Base-by-base conservation (phyloP, 441 rosid genomes). In the Erysimum cheiri region DNA sequence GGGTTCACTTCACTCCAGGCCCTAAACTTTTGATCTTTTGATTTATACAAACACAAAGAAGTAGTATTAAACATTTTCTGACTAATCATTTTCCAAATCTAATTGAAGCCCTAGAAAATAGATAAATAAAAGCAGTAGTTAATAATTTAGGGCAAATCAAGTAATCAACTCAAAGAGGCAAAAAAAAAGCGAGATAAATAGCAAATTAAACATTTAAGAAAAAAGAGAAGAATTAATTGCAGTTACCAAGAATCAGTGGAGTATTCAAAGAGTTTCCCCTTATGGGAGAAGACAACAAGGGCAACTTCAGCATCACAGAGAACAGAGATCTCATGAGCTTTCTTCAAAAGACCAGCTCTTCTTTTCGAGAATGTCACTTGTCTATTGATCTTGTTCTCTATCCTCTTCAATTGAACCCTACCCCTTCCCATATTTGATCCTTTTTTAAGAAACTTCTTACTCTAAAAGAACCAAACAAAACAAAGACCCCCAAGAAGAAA, bases 301-400 rank as follows among this genome's bases (percentile, higher is more conserved):
- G 82, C 86, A 74, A 83, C 84, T 63, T 83, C 86, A 60, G 82
- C 84, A 69, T 83, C 86, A 47, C 86, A 83, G 8, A 83, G 70
- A 48, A 85, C 86, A 47, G 90, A 85, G 80, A 86, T 82, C 85
- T 86, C 90, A 64, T 84, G 86, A 52, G 90, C 90, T 80, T 86
- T 84, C 90, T 86, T 86, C 78, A 86, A 76, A 72, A 86, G 71
- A 32, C 88, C 90, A 61, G 74, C 87, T 74, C 84, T 82, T 78
- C 90, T 81, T 78, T 86, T 86, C 1, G 88, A 82, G 69, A 86
- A 86, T n/a, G 90, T 84, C 61, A 86, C 90, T 26, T 85, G 90
- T 54, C 90, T 72, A 69, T 85, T 85, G 77, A 84, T 84, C 83
- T 82, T 86, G 84, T 84, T 86, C 80, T 86, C 90, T 67, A 86